Base-by-base conservation (phyloP, 495 filamentous ascomycete species). In the Daldinia bambusicola region DNA sequence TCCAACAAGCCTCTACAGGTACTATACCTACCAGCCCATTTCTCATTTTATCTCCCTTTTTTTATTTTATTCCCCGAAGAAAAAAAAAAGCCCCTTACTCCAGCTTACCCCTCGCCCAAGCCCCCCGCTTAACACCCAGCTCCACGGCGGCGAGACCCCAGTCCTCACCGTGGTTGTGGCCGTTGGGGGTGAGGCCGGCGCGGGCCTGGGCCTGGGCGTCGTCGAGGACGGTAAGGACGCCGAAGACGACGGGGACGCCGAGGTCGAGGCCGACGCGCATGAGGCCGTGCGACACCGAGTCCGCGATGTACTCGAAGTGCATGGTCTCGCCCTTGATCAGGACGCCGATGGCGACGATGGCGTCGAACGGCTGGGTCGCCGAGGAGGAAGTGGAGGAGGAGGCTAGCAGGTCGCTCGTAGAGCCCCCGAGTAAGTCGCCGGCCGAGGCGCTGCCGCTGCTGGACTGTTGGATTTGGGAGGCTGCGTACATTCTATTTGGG, bases 231-330 rank as follows among this genome's bases (percentile, higher is more conserved):
- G 95, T 99, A 76, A 99, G 83, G 64, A 99, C 84, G 1, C 95
- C 95, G 79, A 99, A 97, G 48, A 98, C 88, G 53, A 99, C 90
- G 20, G 95, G 95, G 32, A 95, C 86, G 14, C 92, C 92, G 13
- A 88, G 87, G 77, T 98, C 95, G 31, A 98, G 81, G 72, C 95
- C 93, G 60, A 99, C 89, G 59, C 92, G 90, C 95, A 99, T 99
- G 70, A 99, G 83, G 9, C 93, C 95, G 43, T 95, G 91, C 18
- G 89, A 91, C 20, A 95, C 93, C 40, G 92, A 89, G 67, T 97
- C 94, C n/a, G 94, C 85, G 66, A 98, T 98, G 78, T 98, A 97
- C 80, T 99, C 94, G 74, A 98, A 98, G 78, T 99, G 95, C 92
- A 97, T 97, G 16, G 95, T 99, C 77, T 96, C 92, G 71, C 95